phyloP scores from a whole-genome alignment of 106 monocot species.

The Narthecium ossifragum region DNA sequence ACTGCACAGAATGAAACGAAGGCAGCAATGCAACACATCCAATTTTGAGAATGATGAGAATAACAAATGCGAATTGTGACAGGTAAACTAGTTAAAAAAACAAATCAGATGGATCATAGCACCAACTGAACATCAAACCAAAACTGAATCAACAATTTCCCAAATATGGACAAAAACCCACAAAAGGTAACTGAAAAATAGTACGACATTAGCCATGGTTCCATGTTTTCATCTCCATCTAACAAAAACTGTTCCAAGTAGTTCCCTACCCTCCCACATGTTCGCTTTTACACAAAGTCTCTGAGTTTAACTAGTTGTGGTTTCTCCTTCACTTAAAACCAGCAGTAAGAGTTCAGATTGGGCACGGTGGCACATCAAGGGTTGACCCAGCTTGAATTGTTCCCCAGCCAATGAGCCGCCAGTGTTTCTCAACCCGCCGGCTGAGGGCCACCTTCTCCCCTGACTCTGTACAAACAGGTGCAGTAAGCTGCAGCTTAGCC shows the following conservation, averaged over 20 bases:
- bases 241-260: constrained; percentile 20
- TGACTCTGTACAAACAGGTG: constrained; percentile 89
- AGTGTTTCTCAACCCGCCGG: constrained; percentile 88
- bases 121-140: no score
- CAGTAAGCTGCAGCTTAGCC: constrained; percentile 81
- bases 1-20: no score
- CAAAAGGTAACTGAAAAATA: no score
- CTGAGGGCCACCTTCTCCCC: constrained; percentile 92
- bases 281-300: background rate
- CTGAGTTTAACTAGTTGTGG: background rate
- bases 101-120: no score
- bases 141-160: no score
- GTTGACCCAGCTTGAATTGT: constrained; percentile 83
- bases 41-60: no score
- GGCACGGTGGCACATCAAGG: constrained; percentile 61
- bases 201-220: no score
- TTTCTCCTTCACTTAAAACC: background rate
- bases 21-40: no score
- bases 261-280: constrained; percentile 14
- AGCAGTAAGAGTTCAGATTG: constrained; percentile 11
- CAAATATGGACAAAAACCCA: no score
- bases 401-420: constrained; percentile 96
- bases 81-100: no score
- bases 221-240: constrained; percentile 25
- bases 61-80: no score